Percentiles rank a stretch among this genome's conserved stretches.
phyloP scores from a whole-genome alignment of 2,329 filamentous ascomycete genomes.

The Fusarium miscanthi region DNA sequence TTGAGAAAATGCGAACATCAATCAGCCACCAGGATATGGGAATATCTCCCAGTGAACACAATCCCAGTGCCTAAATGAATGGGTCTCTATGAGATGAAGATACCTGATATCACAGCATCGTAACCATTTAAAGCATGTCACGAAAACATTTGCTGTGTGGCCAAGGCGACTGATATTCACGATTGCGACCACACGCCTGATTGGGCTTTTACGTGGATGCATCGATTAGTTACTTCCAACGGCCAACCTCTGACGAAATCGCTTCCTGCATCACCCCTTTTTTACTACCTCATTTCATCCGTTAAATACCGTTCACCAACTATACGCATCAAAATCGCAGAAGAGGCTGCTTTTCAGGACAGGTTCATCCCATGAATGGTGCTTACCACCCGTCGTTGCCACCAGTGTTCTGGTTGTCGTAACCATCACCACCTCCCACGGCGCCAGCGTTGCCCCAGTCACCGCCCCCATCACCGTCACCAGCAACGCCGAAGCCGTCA shows the following conservation, averaged over 20 bases:
- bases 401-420: conserved; percentile 4
- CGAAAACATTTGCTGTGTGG: neutral
- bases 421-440: conserved; percentile 4
- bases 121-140: neutral
- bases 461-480: conserved; percentile 1
- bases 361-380: neutral
- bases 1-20: neutral
- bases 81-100: neutral
- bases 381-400: conserved; percentile 37
- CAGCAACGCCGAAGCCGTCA: conserved; percentile 22
- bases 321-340: neutral
- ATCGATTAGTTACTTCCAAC: neutral
- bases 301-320: neutral
- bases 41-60: neutral
- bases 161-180: conserved; percentile 2
- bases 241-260: conserved; percentile 21
- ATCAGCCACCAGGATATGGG: neutral
- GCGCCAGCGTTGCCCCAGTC: conserved; percentile 15
- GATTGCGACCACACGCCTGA: neutral
- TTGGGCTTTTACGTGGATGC: neutral
- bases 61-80: neutral
- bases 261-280: conserved; percentile 1
- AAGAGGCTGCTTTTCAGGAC: neutral
- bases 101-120: neutral
- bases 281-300: neutral